Evolutionary conservation across 2,329 filamentous ascomycete species (phyloP).

Genomic region (Apiospora rasikravindrae): DNA sequence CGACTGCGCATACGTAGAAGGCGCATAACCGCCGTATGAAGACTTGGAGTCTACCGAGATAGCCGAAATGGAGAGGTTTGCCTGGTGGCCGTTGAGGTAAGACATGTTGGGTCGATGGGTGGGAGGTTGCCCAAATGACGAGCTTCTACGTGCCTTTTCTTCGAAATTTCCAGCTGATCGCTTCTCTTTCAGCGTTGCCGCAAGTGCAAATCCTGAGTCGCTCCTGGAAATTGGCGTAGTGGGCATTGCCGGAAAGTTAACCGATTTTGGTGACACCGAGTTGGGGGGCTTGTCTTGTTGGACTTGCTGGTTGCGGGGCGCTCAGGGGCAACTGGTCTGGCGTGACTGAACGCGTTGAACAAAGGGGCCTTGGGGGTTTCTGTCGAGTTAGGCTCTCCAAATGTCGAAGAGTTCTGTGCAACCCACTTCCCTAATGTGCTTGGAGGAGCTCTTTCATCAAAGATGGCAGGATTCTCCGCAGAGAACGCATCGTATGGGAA

Average conservation of each 20-base stretch:
- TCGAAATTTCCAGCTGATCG: constrained; percentile 91
- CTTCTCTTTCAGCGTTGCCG: constrained; percentile 89
- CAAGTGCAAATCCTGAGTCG: constrained; percentile 88
- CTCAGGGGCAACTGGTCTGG: constrained; percentile 72
- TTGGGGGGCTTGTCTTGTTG: constrained; percentile 64
- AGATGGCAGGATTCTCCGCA: constrained; percentile 82
- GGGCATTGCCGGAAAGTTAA: constrained; percentile 76
- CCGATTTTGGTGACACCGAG: constrained; percentile 77
- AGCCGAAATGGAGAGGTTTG: constrained; percentile 64
- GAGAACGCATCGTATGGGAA: constrained; percentile 91
- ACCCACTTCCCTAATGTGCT: constrained; percentile 86
- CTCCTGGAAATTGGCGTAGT: constrained; percentile 83
- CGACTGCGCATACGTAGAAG: constrained; percentile 85
- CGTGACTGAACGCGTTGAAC: constrained; percentile 89
- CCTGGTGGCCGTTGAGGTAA: constrained; percentile 70
- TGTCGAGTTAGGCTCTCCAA: constrained; percentile 69
- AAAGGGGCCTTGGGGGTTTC: constrained; percentile 66
- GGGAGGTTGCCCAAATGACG: constrained; percentile 81
- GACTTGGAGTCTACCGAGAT: constrained; percentile 69
- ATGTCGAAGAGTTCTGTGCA: constrained; percentile 85
- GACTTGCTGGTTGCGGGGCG: constrained; percentile 78
- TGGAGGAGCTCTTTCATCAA: constrained; percentile 71
- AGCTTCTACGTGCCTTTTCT: constrained; percentile 77
- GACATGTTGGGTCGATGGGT: constrained; percentile 74
- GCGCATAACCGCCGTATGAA: constrained; percentile 78